Conservation (phyloP, 257 asterid species). For the Solanum habrochaites region DNA sequence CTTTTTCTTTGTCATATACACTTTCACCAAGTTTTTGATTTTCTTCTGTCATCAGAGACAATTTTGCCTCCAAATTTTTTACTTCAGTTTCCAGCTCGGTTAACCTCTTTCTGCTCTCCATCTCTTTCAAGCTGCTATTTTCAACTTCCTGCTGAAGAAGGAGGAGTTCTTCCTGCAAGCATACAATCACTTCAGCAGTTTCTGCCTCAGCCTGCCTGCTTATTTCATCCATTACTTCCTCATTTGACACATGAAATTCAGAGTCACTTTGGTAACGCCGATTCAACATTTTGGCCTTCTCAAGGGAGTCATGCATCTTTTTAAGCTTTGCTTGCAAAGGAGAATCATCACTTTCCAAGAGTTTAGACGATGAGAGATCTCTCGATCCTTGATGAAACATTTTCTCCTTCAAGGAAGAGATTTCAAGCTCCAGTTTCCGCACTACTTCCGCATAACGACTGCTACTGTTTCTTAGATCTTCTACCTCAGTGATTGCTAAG, state of each 20-base stretch:
- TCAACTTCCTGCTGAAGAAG: slow-evolving; percentile 73
- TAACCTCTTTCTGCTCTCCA: slow-evolving; percentile 40
- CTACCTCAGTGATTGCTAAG: slow-evolving; percentile 54
- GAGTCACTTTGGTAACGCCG: slow-evolving; percentile 47
- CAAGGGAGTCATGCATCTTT: slow-evolving; percentile 82
- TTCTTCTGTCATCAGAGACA: slow-evolving; percentile 27
- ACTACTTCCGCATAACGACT: slow-evolving; percentile 29
- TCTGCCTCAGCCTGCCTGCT: slow-evolving; percentile 93
- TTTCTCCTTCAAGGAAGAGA: slow-evolving; percentile 41
- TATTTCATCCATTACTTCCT: slow-evolving; percentile 69
- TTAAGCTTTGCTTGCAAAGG: slow-evolving; percentile 59
- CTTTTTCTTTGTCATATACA: slow-evolving; percentile 48
- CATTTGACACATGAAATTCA: slow-evolving; percentile 46
- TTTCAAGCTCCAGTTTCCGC: slow-evolving; percentile 47
- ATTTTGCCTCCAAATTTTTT: slow-evolving; percentile 36
- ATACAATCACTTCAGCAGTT: slow-evolving; percentile 95
- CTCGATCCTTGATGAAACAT: slow-evolving; percentile 19
- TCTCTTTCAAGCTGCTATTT: slow-evolving; percentile 51
- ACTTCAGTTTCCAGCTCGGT: slow-evolving; percentile 28
- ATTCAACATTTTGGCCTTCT: slow-evolving; percentile 72
- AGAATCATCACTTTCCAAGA: slow-evolving; percentile 33
- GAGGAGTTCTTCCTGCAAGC: slow-evolving; percentile 89
- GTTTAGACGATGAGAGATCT: slow-evolving; percentile 25
- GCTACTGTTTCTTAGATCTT: slow-evolving; percentile 47
- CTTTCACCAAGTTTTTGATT: slow-evolving; percentile 35